A percentile compares a stretch with the other conserved stretches of the same genome.
phyloP scores from a whole-genome alignment of 768 basidiomycete genomes.

The Suillus spraguei region DNA sequence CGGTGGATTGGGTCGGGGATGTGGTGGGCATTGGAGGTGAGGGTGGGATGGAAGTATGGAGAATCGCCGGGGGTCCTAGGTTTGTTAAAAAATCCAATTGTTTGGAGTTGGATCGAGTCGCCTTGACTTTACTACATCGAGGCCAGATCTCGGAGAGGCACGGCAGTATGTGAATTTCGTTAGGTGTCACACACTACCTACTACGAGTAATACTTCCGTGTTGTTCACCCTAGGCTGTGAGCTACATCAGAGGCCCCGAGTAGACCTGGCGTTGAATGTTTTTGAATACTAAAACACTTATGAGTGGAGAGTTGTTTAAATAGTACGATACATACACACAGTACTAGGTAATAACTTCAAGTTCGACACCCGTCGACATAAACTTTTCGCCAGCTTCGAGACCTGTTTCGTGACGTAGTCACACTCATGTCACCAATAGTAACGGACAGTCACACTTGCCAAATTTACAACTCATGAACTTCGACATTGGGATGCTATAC shows the following conservation, averaged over 20 bases:
- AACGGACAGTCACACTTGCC: too few species aligned
- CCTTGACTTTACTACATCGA: background rate
- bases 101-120: background rate
- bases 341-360: too few species aligned
- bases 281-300: background rate
- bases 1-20: slow-evolving; percentile 59
- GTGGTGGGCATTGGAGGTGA: slow-evolving; percentile 64
- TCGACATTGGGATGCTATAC: too few species aligned
- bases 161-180: background rate
- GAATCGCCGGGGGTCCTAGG: slow-evolving; percentile 38
- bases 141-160: slow-evolving; percentile 40
- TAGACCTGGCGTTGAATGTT: background rate
- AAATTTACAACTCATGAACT: too few species aligned
- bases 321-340: too few species aligned
- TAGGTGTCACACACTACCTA: background rate
- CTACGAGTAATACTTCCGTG: background rate
- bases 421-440: too few species aligned
- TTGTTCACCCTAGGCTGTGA: background rate
- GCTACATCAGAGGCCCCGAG: background rate
- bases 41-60: slow-evolving; percentile 68
- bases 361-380: too few species aligned
- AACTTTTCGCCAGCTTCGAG: too few species aligned
- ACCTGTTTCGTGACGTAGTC: too few species aligned
- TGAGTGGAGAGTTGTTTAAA: background rate
- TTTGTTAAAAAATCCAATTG: slow-evolving; percentile 1